phyloP scores from a whole-genome alignment of 2,329 filamentous ascomycete genomes.

The Fusarium agapanthi region DNA sequence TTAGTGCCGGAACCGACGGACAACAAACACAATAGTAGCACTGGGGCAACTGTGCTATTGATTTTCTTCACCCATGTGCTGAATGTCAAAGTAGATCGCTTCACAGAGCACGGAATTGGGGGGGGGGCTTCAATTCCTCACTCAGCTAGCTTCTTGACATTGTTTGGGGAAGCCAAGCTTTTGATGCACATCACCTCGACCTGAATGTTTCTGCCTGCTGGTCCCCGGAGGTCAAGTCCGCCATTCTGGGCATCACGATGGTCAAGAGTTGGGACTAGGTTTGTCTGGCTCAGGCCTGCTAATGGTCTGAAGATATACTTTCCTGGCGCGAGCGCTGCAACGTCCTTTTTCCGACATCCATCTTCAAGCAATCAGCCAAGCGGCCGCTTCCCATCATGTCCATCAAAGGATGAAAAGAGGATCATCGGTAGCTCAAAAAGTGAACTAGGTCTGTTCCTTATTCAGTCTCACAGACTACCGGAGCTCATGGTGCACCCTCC shows the following conservation, averaged over 20 bases:
- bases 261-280: background rate
- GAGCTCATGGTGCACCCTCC: conserved; percentile 2
- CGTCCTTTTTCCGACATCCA: conserved; percentile 21
- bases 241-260: background rate
- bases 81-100: background rate
- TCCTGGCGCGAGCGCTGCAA: conserved; percentile 20
- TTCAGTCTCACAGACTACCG: background rate
- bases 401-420: background rate
- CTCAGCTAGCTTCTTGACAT: background rate
- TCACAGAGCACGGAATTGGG: background rate
- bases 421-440: conserved; percentile 27
- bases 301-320: conserved; percentile 16
- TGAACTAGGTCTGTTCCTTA: conserved; percentile 15
- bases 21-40: background rate
- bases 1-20: background rate
- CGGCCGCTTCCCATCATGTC: background rate
- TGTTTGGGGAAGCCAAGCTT: conserved; percentile 5
- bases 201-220: background rate
- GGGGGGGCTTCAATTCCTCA: background rate
- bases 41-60: background rate
- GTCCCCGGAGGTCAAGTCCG: background rate
- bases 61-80: background rate
- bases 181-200: background rate
- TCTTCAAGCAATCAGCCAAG: background rate
- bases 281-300: background rate